A percentile compares a stretch with the other conserved stretches of the same genome.
phyloP scores from a whole-genome alignment of 768 basidiomycete species.

The Termitomyces sp. region DNA sequence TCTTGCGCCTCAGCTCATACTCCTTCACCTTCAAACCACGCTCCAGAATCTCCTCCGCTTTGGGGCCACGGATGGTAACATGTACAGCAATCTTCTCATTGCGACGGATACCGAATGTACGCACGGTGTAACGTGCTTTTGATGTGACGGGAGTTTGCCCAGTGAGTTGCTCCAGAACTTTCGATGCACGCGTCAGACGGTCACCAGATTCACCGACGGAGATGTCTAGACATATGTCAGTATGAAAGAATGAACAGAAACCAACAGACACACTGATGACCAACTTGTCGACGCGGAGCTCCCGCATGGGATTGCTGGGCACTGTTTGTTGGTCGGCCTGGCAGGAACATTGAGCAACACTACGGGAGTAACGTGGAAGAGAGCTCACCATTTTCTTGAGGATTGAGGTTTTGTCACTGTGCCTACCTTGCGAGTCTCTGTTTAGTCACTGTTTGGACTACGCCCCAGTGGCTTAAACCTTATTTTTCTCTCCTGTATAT shows the following conservation, averaged over 20 bases:
- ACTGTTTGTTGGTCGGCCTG: conserved; percentile 87
- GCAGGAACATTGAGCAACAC: conserved; percentile 4
- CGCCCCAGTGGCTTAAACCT: conserved; percentile 35
- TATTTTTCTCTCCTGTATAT: conserved; percentile 30
- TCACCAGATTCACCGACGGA: conserved; percentile 99
- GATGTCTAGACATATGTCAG: conserved; percentile 58
- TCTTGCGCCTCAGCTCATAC: conserved; percentile 94
- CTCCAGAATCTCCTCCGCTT: conserved; percentile 99
- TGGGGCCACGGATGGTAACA: conserved; percentile 98
- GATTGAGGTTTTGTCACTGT: conserved; percentile 31
- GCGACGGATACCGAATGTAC: conserved; percentile 97
- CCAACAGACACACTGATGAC: conserved; percentile 83
- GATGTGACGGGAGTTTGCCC: conserved; percentile 99
- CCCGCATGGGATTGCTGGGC: conserved; percentile 92
- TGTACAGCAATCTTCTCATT: conserved; percentile 99
- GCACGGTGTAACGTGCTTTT: conserved; percentile 99
- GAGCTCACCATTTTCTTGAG: conserved; percentile 37
- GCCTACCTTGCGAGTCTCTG: conserved; percentile 24
- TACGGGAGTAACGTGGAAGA: neutral
- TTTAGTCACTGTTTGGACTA: conserved; percentile 22
- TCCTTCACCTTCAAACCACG: conserved; percentile 99
- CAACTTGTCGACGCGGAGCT: conserved; percentile 96
- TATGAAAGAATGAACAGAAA: neutral
- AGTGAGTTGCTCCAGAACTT: conserved; percentile 98
- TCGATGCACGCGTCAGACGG: conserved; percentile 96